phyloP scores from a whole-genome alignment of 2,329 filamentous ascomycete species.

The Thermomyces lanuginosus region DNA sequence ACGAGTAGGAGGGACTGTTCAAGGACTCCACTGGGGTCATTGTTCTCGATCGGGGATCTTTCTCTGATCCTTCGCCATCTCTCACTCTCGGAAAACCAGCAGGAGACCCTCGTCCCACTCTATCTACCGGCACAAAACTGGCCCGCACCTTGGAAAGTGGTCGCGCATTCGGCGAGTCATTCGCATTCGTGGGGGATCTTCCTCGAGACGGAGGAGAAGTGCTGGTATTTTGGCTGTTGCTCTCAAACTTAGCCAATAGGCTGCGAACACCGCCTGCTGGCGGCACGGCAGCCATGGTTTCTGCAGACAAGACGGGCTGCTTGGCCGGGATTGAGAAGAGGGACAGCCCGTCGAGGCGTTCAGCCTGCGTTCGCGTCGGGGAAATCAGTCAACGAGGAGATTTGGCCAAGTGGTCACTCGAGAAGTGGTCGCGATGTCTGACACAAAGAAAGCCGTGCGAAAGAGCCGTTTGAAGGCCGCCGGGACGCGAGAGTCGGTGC shows the following conservation, averaged over 20 bases:
- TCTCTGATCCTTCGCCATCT: constrained; percentile 18
- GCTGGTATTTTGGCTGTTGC: constrained; percentile 44
- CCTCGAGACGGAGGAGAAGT: constrained; percentile 52
- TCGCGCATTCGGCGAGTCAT: constrained; percentile 29
- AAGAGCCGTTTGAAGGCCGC: too few species aligned
- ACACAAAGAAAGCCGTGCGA: too few species aligned
- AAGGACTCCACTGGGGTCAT: constrained; percentile 5
- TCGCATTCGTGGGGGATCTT: constrained; percentile 43
- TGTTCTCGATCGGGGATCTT: constrained; percentile 11
- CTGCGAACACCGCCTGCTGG: constrained; percentile 49
- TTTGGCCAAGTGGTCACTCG: too few species aligned
- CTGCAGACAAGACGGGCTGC: too few species aligned
- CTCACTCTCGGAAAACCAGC: constrained; percentile 28
- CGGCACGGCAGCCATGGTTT: constrained; percentile 8
- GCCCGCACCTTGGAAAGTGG: constrained; percentile 61
- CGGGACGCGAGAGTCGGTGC: too few species aligned
- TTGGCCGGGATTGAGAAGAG: too few species aligned
- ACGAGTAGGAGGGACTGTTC: constrained; percentile 13
- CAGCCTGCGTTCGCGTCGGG: too few species aligned
- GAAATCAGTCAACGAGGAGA: too few species aligned
- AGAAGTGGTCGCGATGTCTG: too few species aligned
- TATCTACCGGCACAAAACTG: constrained; percentile 57
- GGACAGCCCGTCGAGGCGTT: too few species aligned
- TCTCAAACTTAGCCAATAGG: constrained; percentile 66
- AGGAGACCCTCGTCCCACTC: constrained; percentile 25